Base-by-base conservation (phyloP, 805 yeast species). In the Myxozyma geophila region DNA sequence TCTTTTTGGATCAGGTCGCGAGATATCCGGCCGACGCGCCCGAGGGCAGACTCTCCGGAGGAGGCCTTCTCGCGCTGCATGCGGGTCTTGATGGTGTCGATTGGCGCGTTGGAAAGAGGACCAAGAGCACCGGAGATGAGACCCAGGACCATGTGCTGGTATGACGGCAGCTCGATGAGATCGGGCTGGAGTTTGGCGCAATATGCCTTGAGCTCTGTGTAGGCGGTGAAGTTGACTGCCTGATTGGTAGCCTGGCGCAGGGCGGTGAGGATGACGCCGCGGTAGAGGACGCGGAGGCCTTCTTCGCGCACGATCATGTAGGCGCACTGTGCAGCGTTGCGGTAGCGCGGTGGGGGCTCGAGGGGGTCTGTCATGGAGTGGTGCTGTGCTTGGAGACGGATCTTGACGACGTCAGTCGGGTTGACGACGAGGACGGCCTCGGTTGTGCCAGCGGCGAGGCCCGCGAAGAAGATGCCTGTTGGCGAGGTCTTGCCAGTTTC, bases 181-280 rank as follows among this genome's bases (percentile, higher is more conserved):
- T 77, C 70, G 17, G 81, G 80, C 73, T 78, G 81, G 58, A 73
- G 47, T 44, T 83, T 85, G 74, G 85, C 88, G 71, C 91, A 82
- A 70, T 75, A 80, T 72, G 87, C 88, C 75, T 88, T 91, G 70
- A 92, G 79, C 76, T 88, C 88, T 35, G 97, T 89, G 80, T 93
- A 93, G 36, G 91, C 96, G 2, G 98, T 93, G 78, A 93, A 93
- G 79, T 95, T 93, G 54, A 96, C 98, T 81, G 98, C 99, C 80
- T 93, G 99, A 81, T 93, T 93, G 62, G 97, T 88, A 28, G 98
- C 98, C 78, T 93, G 99, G 81, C 99, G 87, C 35, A 97, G 96
- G 46, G 98, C 97, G 41, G 99, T 93, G 74, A 93, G 85, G 1
- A 92, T 85, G 28, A 93, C 98, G 75, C 99, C 99, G 75, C 97